Evolutionary conservation across 164 flowering plant genomes (phyloP).

Genomic region (Macadamia tetraphylla): DNA sequence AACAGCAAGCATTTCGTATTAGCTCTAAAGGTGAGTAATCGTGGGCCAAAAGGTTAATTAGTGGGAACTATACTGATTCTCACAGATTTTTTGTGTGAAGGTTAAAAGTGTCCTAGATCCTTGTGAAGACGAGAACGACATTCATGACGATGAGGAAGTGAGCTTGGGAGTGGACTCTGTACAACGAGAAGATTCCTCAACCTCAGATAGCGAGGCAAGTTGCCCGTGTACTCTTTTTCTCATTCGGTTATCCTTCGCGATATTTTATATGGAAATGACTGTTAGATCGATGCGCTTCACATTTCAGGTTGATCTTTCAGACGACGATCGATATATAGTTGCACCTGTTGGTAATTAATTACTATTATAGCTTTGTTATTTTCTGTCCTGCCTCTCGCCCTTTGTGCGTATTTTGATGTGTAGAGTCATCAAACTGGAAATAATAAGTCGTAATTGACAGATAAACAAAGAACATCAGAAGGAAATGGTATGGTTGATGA

Average conservation of each 20-base stretch:
- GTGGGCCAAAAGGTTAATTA: background rate
- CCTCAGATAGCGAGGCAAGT: slow-evolving; percentile 72
- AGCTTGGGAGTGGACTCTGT: slow-evolving; percentile 72
- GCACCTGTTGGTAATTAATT: slow-evolving; percentile 56
- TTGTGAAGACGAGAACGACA: slow-evolving; percentile 84
- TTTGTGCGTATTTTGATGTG: too few relatives aligned
- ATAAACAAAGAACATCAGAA: slow-evolving; percentile 23
- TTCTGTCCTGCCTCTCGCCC: background rate
- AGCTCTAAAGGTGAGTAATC: slow-evolving; percentile 63
- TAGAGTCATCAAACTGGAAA: background rate
- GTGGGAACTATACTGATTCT: background rate
- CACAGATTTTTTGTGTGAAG: slow-evolving; percentile 29
- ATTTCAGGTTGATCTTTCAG: slow-evolving; percentile 46
- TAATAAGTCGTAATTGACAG: slow-evolving; percentile 32
- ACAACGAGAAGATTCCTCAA: slow-evolving; percentile 42
- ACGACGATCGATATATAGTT: slow-evolving; percentile 53
- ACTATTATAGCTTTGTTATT: background rate
- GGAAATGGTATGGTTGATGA: slow-evolving; percentile 41
- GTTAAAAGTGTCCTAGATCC: slow-evolving; percentile 95
- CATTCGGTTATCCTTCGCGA: background rate
- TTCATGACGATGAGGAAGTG: slow-evolving; percentile 48
- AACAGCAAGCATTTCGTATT: slow-evolving; percentile 91
- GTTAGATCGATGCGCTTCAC: background rate
- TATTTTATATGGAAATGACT: background rate
- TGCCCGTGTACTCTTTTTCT: background rate